A percentile compares a stretch with the other conserved stretches of the same genome.
Evolutionary conservation across 768 basidiomycete species (phyloP).

Genomic region (Lactifluus volemus): DNA sequence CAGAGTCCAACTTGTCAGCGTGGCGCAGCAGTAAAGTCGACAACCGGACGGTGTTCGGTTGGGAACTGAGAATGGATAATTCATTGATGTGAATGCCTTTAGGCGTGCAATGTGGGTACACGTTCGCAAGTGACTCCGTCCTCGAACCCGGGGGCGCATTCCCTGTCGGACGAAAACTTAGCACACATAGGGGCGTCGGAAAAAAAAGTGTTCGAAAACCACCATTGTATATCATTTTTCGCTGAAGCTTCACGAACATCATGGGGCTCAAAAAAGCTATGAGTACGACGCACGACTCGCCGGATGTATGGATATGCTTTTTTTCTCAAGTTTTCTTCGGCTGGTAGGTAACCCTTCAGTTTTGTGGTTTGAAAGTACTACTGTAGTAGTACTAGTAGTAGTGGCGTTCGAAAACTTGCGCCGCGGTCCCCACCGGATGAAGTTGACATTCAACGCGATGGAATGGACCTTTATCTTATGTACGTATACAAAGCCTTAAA

Average conservation of each 20-base stretch:
- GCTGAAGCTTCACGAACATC: slow-evolving; percentile 40
- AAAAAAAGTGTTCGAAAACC: neutral
- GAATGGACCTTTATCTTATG: too few relatives aligned
- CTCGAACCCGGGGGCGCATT: slow-evolving; percentile 36
- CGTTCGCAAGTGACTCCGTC: slow-evolving; percentile 26
- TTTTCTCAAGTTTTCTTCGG: neutral
- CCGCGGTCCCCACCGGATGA: too few relatives aligned
- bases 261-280: slow-evolving; percentile 28
- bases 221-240: slow-evolving; percentile 45
- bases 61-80: slow-evolving; percentile 22
- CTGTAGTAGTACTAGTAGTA: too few relatives aligned
- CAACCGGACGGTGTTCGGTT: slow-evolving; percentile 17
- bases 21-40: slow-evolving; percentile 24
- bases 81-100: slow-evolving; percentile 25
- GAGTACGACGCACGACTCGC: neutral
- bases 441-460: too few relatives aligned
- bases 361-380: too few relatives aligned
- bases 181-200: neutral
- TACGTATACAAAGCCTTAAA: too few relatives aligned
- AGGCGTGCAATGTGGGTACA: slow-evolving; percentile 17
- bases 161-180: slow-evolving; percentile 20
- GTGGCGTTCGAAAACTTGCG: too few relatives aligned
- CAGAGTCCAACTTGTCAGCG: neutral
- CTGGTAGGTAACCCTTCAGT: too few relatives aligned
- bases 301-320: too few relatives aligned